Percentiles rank a stretch among this genome's conserved stretches.
Evolutionary conservation across 164 flowering plant species (phyloP).

Genomic region (Dillenia suffruticosa): DNA sequence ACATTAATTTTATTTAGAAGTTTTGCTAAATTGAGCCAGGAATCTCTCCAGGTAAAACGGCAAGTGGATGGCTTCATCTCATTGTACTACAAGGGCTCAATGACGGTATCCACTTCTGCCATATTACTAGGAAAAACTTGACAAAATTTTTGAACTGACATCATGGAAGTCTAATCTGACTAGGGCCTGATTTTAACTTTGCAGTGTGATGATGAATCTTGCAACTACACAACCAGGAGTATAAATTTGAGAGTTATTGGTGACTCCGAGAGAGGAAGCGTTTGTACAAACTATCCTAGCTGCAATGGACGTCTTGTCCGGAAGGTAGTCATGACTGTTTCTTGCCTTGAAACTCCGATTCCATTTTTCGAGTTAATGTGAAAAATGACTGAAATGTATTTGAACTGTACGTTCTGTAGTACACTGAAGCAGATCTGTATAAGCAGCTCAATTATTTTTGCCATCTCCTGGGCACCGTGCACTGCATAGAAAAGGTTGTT

Average conservation of each 20-base stretch:
- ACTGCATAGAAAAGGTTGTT: constrained; percentile 80
- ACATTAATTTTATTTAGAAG: no score
- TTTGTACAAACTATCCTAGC: constrained; percentile 91
- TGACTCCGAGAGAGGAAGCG: constrained; percentile 80
- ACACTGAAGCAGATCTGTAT: constrained; percentile 86
- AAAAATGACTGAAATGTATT: neutral
- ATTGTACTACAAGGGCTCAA: constrained; percentile 62
- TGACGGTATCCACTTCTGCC: constrained; percentile 51
- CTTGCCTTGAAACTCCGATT: neutral
- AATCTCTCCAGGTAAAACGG: constrained; percentile 66
- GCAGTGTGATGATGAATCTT: constrained; percentile 97
- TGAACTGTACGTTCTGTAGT: constrained; percentile 32
- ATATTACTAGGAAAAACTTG: neutral
- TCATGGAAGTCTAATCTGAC: neutral
- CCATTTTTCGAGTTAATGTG: neutral
- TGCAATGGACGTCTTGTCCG: constrained; percentile 81
- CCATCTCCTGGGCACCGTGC: constrained; percentile 62
- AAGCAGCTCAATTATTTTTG: constrained; percentile 87
- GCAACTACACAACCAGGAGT: constrained; percentile 75
- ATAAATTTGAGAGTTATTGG: constrained; percentile 71
- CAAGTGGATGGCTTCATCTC: constrained; percentile 80
- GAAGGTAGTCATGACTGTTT: constrained; percentile 44
- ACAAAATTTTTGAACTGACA: neutral
- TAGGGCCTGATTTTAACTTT: constrained; percentile 4
- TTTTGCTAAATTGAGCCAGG: neutral